Conservation (phyloP, 805 yeast species). For the Saccharomycopsis oosterbeekiorum region DNA sequence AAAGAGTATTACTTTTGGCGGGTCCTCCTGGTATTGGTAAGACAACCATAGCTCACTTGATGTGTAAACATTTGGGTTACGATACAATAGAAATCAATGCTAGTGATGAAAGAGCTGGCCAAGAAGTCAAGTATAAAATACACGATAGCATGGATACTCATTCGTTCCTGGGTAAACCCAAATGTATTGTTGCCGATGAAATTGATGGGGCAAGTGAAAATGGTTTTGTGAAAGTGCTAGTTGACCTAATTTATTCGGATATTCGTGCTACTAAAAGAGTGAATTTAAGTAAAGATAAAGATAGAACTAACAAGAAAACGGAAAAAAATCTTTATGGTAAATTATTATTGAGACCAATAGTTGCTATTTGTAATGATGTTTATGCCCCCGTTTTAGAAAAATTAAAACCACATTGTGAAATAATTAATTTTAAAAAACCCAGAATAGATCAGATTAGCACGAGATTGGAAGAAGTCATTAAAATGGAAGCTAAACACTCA, state of each 20-base stretch:
- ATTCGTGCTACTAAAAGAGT: constrained; percentile 33
- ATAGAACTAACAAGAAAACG: constrained; percentile 22
- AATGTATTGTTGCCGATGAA: constrained; percentile 81
- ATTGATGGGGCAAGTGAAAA: constrained; percentile 70
- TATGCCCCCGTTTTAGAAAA: constrained; percentile 68
- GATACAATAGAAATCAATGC: constrained; percentile 81
- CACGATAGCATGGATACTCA: constrained; percentile 54
- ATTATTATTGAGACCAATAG: constrained; percentile 69
- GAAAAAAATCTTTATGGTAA: constrained; percentile 25
- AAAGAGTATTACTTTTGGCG: constrained; percentile 61
- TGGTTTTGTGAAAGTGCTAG: constrained; percentile 47
- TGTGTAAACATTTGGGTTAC: constrained; percentile 76
- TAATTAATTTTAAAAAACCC: constrained; percentile 56
- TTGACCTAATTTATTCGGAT: constrained; percentile 55
- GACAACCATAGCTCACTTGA: constrained; percentile 77
- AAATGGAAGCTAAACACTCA: constrained; percentile 32
- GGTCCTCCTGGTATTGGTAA: constrained; percentile 96
- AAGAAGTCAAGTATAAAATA: constrained; percentile 43
- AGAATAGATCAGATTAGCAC: constrained; percentile 35
- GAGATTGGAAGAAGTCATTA: constrained; percentile 43
- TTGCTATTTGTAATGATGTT: constrained; percentile 84
- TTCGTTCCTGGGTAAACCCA: constrained; percentile 62
- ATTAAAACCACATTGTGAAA: constrained; percentile 63
- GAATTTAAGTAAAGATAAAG: constrained; percentile 21
- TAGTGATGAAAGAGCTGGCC: constrained; percentile 62